Percentiles rank a stretch among this genome's conserved stretches.
Conservation (phyloP, 805 yeast species). For the Wickerhamiella parazyma region DNA sequence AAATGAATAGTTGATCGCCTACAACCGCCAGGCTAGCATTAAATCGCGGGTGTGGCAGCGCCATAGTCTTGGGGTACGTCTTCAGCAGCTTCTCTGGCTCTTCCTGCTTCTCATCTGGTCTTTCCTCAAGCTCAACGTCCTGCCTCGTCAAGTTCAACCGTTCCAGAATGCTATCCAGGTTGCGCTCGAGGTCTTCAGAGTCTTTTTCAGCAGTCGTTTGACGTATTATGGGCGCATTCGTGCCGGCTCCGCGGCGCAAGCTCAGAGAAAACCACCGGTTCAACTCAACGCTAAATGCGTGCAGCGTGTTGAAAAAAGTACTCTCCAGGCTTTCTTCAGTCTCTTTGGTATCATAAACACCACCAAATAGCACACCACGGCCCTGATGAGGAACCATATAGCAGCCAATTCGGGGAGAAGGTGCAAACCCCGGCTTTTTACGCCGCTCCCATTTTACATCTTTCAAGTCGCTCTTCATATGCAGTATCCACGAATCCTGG, state of each 20-base stretch:
- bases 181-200: conserved; percentile 70
- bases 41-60: conserved; percentile 78
- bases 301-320: conserved; percentile 64
- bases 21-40: conserved; percentile 75
- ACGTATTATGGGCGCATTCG: conserved; percentile 23
- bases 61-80: conserved; percentile 43
- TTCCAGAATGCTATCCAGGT: conserved; percentile 39
- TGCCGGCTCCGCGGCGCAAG: conserved; percentile 39
- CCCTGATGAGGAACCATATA: conserved; percentile 80
- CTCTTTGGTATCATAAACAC: conserved; percentile 89
- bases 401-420: conserved; percentile 90
- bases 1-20: conserved; percentile 70
- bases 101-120: conserved; percentile 33
- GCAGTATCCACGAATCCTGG: conserved; percentile 72
- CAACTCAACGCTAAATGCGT: conserved; percentile 69
- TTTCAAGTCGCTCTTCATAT: conserved; percentile 71
- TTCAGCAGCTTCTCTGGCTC: conserved; percentile 28
- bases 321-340: conserved; percentile 87
- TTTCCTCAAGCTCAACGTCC: conserved; percentile 18
- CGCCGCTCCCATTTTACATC: conserved; percentile 80
- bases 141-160: conserved; percentile 18
- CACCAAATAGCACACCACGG: conserved; percentile 87
- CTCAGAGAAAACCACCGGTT: conserved; percentile 77
- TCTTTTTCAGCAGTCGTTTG: conserved; percentile 24
- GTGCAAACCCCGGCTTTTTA: conserved; percentile 77